These are phyloP conservation scores for Barnettozyma hawaiiensis DNA, from an alignment of 1,139 yeast species.

Conservation along the genomic window DNA sequence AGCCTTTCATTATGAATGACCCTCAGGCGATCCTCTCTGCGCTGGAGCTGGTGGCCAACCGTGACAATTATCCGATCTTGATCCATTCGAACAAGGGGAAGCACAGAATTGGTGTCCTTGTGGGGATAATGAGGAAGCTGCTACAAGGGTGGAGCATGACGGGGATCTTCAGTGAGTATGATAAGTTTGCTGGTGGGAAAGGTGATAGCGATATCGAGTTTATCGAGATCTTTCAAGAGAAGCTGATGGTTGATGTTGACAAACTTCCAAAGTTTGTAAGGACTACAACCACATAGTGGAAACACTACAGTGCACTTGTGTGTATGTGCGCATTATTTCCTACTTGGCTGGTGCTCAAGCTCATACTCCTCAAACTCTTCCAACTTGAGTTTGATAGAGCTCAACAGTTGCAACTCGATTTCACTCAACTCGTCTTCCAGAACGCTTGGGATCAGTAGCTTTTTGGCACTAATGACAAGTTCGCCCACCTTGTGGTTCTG, in stretches of 20 bases:
- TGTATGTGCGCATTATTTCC: neutral
- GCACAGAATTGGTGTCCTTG: slow-evolving; percentile 87
- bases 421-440: slow-evolving; percentile 1
- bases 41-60: slow-evolving; percentile 57
- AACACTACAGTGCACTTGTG: neutral
- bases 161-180: slow-evolving; percentile 91
- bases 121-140: slow-evolving; percentile 79
- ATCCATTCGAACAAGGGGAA: slow-evolving; percentile 94
- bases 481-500: neutral
- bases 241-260: slow-evolving; percentile 10
- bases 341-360: too few species aligned
- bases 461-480: neutral
- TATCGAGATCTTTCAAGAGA: slow-evolving; percentile 26
- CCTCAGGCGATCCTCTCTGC: slow-evolving; percentile 56
- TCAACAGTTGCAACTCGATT: slow-evolving; percentile 1
- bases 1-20: slow-evolving; percentile 60
- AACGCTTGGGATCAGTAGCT: neutral
- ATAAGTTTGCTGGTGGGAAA: slow-evolving; percentile 87
- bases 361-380: slow-evolving; percentile 1
- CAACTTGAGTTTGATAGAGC: slow-evolving; percentile 1
- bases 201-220: slow-evolving; percentile 83
- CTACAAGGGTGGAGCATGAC: slow-evolving; percentile 92
- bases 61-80: slow-evolving; percentile 75
- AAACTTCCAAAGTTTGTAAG: slow-evolving; percentile 25
- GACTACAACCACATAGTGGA: slow-evolving; percentile 1